Percentiles rank a stretch among this genome's conserved stretches.
Conservation (phyloP, 2,329 filamentous ascomycete genomes). For the Arthrobotrys sinensis region DNA sequence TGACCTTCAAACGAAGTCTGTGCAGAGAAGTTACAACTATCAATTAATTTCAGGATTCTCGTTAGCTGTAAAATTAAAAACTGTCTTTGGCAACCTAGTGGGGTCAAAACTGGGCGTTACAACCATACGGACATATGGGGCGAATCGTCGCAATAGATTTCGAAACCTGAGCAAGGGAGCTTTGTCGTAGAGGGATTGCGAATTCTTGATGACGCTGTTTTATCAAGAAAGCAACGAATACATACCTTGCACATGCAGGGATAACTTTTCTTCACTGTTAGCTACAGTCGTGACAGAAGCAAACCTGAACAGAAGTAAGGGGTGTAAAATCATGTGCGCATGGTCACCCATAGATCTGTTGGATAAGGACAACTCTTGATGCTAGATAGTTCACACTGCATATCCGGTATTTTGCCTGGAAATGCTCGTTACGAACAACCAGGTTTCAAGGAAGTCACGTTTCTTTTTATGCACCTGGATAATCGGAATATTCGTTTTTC, state of each 20-base stretch:
- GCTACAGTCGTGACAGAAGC: constrained; percentile 16
- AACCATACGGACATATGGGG: background rate
- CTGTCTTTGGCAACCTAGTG: constrained; percentile 41
- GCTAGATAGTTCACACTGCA: constrained; percentile 18
- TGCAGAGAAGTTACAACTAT: constrained; percentile 46
- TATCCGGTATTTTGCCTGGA: constrained; percentile 38
- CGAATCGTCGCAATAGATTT: constrained; percentile 32
- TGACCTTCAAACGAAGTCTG: constrained; percentile 40
- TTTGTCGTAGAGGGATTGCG: constrained; percentile 31
- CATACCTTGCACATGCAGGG: constrained; percentile 33
- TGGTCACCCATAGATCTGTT: constrained; percentile 56
- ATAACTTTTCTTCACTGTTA: constrained; percentile 7
- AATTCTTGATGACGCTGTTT: constrained; percentile 51
- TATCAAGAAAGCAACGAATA: constrained; percentile 27
- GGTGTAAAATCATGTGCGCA: constrained; percentile 46
- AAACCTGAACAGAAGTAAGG: constrained; percentile 26
- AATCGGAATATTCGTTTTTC: constrained; percentile 51
- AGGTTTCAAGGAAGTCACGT: constrained; percentile 42
- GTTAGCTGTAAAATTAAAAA: constrained; percentile 48
- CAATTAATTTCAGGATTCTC: constrained; percentile 25
- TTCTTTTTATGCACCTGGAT: constrained; percentile 46
- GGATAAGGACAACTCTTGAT: constrained; percentile 33
- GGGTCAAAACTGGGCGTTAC: constrained; percentile 38
- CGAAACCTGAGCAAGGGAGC: constrained; percentile 11
- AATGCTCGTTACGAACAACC: constrained; percentile 30